Evolutionary conservation across 306 rosid genomes (phyloP).

Genomic region (Citrullus amarus): DNA sequence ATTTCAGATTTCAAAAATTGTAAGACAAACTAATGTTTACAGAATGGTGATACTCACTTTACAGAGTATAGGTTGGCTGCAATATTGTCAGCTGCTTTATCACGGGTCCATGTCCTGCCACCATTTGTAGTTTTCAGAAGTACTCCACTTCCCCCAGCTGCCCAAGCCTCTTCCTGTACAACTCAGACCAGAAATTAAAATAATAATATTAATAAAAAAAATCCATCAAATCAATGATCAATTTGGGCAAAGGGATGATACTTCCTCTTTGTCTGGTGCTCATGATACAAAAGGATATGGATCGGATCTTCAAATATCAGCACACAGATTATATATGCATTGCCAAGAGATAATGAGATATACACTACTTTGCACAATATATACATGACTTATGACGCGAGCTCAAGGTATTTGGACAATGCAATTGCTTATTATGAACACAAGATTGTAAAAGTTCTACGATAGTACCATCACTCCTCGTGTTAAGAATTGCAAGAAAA

Average conservation of each 20-base stretch:
- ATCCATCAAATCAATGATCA: not conserved
- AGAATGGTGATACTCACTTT: constrained; percentile 44
- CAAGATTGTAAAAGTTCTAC: not conserved
- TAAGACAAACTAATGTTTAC: not conserved
- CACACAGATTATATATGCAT: not conserved
- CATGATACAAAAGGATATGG: not conserved
- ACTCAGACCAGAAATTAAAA: not conserved
- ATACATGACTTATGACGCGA: not conserved
- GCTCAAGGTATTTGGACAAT: not conserved
- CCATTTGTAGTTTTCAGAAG: constrained; percentile 80
- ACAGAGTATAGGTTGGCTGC: constrained; percentile 94
- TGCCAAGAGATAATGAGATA: not conserved
- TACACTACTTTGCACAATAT: not conserved
- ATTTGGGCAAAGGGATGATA: not conserved
- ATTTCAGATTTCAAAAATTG: not conserved
- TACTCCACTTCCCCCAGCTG: constrained; percentile 97
- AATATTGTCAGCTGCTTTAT: constrained; percentile 95
- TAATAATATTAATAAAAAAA: not conserved
- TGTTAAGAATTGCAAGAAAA: not conserved
- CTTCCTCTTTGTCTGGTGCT: not conserved
- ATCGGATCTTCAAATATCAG: not conserved
- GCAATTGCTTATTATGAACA: not conserved
- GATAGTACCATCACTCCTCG: not conserved
- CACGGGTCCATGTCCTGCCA: constrained; percentile 89
- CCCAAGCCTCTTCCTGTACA: constrained; percentile 94